A percentile compares a stretch with the other conserved stretches of the same genome.
These are phyloP conservation scores for Hibiscus mutabilis DNA, from an alignment of 345 rosid genomes.

Conservation along the genomic window DNA sequence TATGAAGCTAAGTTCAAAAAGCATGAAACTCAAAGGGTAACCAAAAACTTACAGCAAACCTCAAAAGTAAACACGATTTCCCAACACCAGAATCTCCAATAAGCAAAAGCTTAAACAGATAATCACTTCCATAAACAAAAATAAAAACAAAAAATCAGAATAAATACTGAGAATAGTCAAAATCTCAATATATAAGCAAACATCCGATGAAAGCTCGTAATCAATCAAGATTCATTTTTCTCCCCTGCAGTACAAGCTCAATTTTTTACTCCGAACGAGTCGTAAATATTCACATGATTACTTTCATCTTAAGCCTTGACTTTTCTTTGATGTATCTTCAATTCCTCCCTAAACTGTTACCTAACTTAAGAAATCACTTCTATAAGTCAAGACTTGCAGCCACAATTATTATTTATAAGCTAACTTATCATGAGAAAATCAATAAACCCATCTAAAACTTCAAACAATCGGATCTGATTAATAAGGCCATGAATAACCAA, in stretches of 20 bases:
- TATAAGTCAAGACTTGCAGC: background rate
- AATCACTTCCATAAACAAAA: conserved; percentile 37
- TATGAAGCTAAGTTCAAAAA: background rate
- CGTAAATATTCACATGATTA: background rate
- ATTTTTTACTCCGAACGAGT: background rate
- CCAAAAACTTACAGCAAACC: conserved; percentile 46
- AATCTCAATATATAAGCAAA: conserved; percentile 1
- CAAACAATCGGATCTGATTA: conserved; percentile 23
- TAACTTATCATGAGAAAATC: background rate
- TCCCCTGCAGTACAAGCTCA: background rate
- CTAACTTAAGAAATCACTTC: conserved; percentile 3
- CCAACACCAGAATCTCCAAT: conserved; percentile 59
- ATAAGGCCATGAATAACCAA: conserved; percentile 2
- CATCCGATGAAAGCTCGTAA: background rate
- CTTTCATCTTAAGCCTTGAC: background rate
- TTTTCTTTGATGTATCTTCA: background rate
- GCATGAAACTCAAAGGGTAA: background rate
- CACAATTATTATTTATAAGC: background rate
- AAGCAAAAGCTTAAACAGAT: conserved; percentile 51
- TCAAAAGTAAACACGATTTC: conserved; percentile 44
- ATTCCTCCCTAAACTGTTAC: background rate
- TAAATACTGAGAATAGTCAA: background rate
- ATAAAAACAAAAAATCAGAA: conserved; percentile 4
- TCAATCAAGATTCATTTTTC: background rate
- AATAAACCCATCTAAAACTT: conserved; percentile 21